Evolutionary conservation across 176 grass and related monocot species (phyloP).

Genomic region (Microstegium vimineum): DNA sequence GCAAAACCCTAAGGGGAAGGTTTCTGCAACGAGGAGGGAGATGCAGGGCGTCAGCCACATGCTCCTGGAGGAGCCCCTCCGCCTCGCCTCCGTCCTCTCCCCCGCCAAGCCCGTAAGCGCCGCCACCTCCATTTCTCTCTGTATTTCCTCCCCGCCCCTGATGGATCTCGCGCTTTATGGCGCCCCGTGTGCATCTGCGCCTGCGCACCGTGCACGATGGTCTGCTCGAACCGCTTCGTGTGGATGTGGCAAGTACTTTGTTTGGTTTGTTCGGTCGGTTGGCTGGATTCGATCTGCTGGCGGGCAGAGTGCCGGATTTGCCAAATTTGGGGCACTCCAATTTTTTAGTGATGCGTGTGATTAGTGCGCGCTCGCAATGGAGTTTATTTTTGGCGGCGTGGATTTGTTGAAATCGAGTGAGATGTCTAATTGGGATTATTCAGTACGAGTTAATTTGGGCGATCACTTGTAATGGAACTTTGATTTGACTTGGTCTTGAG

Average conservation of each 20-base stretch:
- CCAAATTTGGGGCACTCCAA: not conserved
- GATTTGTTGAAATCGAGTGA: not conserved
- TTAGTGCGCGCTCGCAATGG: not conserved
- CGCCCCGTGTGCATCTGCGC: not conserved
- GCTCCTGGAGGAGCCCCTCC: slow-evolving; percentile 86
- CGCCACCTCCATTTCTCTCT: not conserved
- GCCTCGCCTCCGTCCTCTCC: slow-evolving; percentile 66
- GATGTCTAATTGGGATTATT: not conserved
- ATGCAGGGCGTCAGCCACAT: slow-evolving; percentile 80
- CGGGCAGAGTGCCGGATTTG: not conserved
- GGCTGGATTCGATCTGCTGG: slow-evolving; percentile 13
- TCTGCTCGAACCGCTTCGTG: not conserved
- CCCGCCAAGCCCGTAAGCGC: slow-evolving; percentile 63
- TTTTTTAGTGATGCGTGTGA: not conserved
- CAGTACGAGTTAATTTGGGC: not conserved
- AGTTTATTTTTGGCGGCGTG: not conserved
- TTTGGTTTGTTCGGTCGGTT: not conserved
- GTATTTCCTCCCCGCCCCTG: not conserved
- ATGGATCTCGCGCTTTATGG: not conserved
- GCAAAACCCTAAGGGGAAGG: slow-evolving; percentile 36
- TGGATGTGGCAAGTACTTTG: not conserved
- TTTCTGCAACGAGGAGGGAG: not conserved
- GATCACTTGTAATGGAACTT: not conserved
- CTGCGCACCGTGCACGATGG: not conserved
- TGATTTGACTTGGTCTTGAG: not conserved